Base-by-base conservation (phyloP, 179 eudicot genomes). In the Corrigiola litoralis region DNA sequence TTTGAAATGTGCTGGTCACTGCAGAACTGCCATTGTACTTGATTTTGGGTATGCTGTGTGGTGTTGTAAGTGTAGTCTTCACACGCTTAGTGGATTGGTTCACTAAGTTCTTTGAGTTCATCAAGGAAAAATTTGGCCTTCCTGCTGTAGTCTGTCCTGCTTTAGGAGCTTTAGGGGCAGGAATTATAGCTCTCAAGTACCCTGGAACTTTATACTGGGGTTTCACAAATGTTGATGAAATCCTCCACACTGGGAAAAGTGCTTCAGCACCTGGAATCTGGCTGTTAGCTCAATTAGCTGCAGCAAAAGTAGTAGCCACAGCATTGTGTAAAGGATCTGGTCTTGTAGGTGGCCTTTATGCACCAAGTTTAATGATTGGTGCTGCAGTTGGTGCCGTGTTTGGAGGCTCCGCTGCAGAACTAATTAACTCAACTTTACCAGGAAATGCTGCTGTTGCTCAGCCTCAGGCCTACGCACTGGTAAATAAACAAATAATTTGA, bases 311-410 rank as follows among this genome's bases (percentile, higher is more conserved):
- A 58, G 91, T 94, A 49, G 96, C 99, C 27, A 90, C 99, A 17
- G 83, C 97, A 68, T 74, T 90, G 59, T 94, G 99, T 72, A 90
- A 82, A 77, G 97, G 96, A 40, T 94, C 99, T 68, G 99, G 99
- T 58, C 96, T 94, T 76, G 97, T 86, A 34, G 97, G 99, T 72
- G 99, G 99, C 57, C 77, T 94, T 29, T 94, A 90, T 86, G 97
- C 97, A 27, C 99, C 99, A 42, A 94, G 97, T 74, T 85, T 94
- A 68, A 94, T 94, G 99, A 94, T 94, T 72, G 99, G 99, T 77
- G 97, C 99, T 76, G 97, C 99, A 67, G 96, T 94, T 48, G 99
- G 97, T 74, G 99, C 97, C 67, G 99, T 94, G 51, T 94, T 94
- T 78, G 99, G 99, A 41, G 99, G 99, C 64, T 72, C 74, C 58